These are phyloP conservation scores for Cytospora schulzeri DNA, from an alignment of 2,329 filamentous ascomycete species.

Conservation along the genomic window DNA sequence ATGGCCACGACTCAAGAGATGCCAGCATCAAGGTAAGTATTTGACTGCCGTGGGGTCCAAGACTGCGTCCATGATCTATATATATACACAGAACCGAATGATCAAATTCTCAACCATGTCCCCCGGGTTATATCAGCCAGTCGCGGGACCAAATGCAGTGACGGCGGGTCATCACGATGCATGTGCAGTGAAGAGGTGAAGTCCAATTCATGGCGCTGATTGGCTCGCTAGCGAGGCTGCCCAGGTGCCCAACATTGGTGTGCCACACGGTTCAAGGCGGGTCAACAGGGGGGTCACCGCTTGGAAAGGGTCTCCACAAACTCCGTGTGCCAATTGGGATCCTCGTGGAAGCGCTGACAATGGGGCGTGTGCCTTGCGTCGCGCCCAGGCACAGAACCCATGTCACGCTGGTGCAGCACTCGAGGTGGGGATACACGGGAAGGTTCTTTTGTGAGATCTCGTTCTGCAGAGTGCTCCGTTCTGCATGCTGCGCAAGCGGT, in stretches of 20 bases:
- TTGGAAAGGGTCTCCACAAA: slow-evolving; percentile 13
- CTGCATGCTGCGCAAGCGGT: slow-evolving; percentile 15
- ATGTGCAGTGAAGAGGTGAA: slow-evolving; percentile 7
- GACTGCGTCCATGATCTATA: slow-evolving; percentile 3
- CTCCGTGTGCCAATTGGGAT: slow-evolving; percentile 25
- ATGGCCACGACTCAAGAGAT: neutral
- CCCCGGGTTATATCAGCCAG: slow-evolving; percentile 2
- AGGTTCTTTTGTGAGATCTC: slow-evolving; percentile 19
- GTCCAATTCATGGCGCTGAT: slow-evolving; percentile 8
- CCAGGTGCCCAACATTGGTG: slow-evolving; percentile 1
- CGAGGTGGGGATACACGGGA: slow-evolving; percentile 3
- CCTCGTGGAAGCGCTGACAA: slow-evolving; percentile 26
- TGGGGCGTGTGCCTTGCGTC: slow-evolving; percentile 4
- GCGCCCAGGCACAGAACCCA: neutral
- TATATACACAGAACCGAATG: slow-evolving; percentile 7
- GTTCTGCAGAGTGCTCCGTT: slow-evolving; percentile 22
- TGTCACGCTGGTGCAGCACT: neutral
- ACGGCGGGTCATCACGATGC: slow-evolving; percentile 18
- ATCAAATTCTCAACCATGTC: neutral
- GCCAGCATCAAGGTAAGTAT: neutral
- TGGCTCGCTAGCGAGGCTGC: slow-evolving; percentile 11
- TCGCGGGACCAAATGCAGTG: slow-evolving; percentile 11
- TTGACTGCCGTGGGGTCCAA: slow-evolving; percentile 12
- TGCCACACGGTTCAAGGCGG: slow-evolving; percentile 11
- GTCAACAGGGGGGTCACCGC: neutral